Base-by-base conservation (phyloP, 805 yeast species). In the Helenozyma rhizophorensis region DNA sequence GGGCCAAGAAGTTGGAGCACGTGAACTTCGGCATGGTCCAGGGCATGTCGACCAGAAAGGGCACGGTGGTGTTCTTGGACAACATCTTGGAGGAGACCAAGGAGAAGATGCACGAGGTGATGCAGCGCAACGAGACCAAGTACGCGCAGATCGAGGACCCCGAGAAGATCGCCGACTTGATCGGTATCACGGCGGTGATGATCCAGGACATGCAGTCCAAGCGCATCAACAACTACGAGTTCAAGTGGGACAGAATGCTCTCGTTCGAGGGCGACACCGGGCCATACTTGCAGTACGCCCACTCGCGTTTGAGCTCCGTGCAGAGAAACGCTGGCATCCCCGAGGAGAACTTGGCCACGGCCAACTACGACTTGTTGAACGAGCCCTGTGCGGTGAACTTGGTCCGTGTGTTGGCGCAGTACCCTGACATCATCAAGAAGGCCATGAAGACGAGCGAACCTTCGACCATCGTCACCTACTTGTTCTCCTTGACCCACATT, bases 251-350 rank as follows among this genome's bases (percentile, higher is more conserved):
- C 52, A 83, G 98, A 70, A 93, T 93, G 97, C 74, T 84, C 27
- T 87, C 97, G 3, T 89, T 93, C 47, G 98, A 93, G 71, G 98
- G 98, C 65, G 98, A 93, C 65, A 93, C 98, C 36, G 98, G 98
- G 58, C 97, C 98, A 39, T 93, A 93, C 67, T 74, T 93, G 59
- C 98, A 93, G 65, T 93, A 93, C 56, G 97, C 98, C 27, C 98
- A 93, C 66, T 88, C 97, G 14, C 85, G 98, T 65, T 78, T 93
- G 57, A 78, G 94, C 65, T 88, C 97, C 6, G 88, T 93, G 50
- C 89, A 86, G 65, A 83, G 97, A 70, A 86, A 85, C 50, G 77
- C 95, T 14, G 66, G 62, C 18, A 53, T 58, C 45, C 36, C 60
- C 40, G 58, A 62, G 14, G 68, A 63, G 17, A 62, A 70, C 33